A percentile compares a stretch with the other conserved stretches of the same genome.
Conservation (phyloP, 441 rosid genomes). For the Adansonia madagascariensis region DNA sequence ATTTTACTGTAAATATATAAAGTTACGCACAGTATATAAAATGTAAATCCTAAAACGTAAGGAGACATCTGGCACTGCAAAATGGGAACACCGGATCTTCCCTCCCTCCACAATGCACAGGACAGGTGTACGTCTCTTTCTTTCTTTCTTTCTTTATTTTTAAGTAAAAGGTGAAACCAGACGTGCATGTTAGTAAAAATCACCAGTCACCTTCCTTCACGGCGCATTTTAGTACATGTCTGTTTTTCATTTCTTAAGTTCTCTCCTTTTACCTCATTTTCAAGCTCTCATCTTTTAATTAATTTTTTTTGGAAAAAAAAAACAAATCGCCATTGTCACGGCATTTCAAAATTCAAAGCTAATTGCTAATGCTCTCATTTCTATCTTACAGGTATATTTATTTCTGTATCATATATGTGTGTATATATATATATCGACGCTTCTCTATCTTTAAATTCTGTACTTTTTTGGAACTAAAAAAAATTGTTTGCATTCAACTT, state of each 20-base stretch:
- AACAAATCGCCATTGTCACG: neutral
- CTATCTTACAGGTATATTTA: neutral
- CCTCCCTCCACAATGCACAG: conserved; percentile 9
- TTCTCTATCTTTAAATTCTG: conserved; percentile 8
- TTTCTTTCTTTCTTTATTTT: neutral
- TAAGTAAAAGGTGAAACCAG: neutral
- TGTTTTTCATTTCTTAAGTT: conserved; percentile 5
- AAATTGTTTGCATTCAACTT: neutral
- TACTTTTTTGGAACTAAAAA: neutral
- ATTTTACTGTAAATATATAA: too few species aligned
- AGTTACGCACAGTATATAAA: too few species aligned
- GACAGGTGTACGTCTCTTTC: conserved; percentile 39
- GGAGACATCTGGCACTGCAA: neutral
- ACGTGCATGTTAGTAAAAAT: neutral
- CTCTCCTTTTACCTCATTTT: conserved; percentile 23
- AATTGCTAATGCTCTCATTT: conserved; percentile 2
- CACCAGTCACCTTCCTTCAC: neutral
- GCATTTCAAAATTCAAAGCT: conserved; percentile 13
- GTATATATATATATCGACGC: neutral
- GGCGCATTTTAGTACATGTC: conserved; percentile 39
- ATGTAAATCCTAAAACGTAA: too few species aligned
- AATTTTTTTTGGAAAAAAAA: neutral
- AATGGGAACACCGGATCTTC: conserved; percentile 5
- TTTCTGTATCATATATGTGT: neutral
- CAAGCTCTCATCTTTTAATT: neutral